A percentile compares a stretch with the other conserved stretches of the same genome.
Conservation (phyloP, 768 basidiomycete species). For the Pleurotus giganteus region DNA sequence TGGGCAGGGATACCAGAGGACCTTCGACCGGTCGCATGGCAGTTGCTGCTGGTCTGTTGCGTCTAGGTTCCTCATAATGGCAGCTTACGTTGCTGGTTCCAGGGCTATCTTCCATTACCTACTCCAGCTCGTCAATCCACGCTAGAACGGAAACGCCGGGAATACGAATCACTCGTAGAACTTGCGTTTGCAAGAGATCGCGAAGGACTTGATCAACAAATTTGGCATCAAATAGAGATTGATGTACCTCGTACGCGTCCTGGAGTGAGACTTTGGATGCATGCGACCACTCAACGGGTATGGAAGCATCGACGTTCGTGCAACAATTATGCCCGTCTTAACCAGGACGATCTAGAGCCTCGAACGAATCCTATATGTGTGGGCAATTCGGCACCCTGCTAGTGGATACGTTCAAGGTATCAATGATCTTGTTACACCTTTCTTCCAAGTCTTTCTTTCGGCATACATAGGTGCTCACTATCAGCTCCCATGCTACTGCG, state of each 20-base stretch:
- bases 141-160: slow-evolving; percentile 85
- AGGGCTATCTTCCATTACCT: slow-evolving; percentile 94
- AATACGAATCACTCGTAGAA: slow-evolving; percentile 87
- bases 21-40: slow-evolving; percentile 91
- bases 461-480: slow-evolving; percentile 78
- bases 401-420: slow-evolving; percentile 99
- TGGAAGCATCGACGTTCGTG: slow-evolving; percentile 20
- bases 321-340: slow-evolving; percentile 7
- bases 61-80: slow-evolving; percentile 3
- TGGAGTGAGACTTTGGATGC: slow-evolving; percentile 90
- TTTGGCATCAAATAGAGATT: slow-evolving; percentile 99
- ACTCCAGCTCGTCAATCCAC: slow-evolving; percentile 70
- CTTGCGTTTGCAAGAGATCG: slow-evolving; percentile 86
- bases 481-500: slow-evolving; percentile 8
- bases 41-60: slow-evolving; percentile 77
- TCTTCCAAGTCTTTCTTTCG: slow-evolving; percentile 95
- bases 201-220: slow-evolving; percentile 88
- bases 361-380: slow-evolving; percentile 95
- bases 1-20: slow-evolving; percentile 94
- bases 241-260: slow-evolving; percentile 96
- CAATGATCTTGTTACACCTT: slow-evolving; percentile 96
- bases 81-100: slow-evolving; percentile 10
- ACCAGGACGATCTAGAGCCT: slow-evolving; percentile 58
- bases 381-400: slow-evolving; percentile 98
- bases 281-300: slow-evolving; percentile 85